Evolutionary conservation across 129 eudicot genomes (phyloP).

Genomic region (Flaveria bidentis): DNA sequence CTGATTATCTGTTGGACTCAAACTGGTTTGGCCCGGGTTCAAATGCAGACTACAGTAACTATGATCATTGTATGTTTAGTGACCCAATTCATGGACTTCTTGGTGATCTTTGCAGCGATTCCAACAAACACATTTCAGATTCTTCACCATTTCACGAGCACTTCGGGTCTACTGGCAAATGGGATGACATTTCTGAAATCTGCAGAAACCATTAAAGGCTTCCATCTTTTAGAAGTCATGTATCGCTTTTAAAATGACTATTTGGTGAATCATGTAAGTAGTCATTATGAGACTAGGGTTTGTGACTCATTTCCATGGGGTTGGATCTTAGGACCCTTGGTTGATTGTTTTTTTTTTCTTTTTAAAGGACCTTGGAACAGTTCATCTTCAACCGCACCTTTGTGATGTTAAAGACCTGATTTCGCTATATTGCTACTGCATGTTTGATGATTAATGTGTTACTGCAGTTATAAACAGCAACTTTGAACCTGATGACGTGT

Average conservation of each 20-base stretch:
- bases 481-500: neutral
- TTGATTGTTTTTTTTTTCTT: neutral
- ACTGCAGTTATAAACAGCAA: neutral
- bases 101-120: conserved; percentile 50
- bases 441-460: conserved; percentile 30
- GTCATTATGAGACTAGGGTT: conserved; percentile 33
- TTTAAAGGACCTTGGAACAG: conserved; percentile 17
- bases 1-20: conserved; percentile 65
- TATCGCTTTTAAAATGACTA: conserved; percentile 26
- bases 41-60: conserved; percentile 32
- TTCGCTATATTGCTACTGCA: conserved; percentile 22
- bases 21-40: conserved; percentile 52
- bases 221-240: conserved; percentile 1
- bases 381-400: conserved; percentile 25
- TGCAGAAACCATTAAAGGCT: conserved; percentile 26
- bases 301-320: conserved; percentile 23
- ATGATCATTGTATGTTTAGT: conserved; percentile 40
- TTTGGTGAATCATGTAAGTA: conserved; percentile 28
- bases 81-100: conserved; percentile 56
- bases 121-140: conserved; percentile 34
- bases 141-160: conserved; percentile 27
- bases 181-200: conserved; percentile 41
- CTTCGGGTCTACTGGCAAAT: conserved; percentile 26
- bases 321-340: conserved; percentile 17
- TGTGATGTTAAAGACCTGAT: conserved; percentile 37